Conservation (phyloP, 768 basidiomycete species). For the Baorangia bicolor region DNA sequence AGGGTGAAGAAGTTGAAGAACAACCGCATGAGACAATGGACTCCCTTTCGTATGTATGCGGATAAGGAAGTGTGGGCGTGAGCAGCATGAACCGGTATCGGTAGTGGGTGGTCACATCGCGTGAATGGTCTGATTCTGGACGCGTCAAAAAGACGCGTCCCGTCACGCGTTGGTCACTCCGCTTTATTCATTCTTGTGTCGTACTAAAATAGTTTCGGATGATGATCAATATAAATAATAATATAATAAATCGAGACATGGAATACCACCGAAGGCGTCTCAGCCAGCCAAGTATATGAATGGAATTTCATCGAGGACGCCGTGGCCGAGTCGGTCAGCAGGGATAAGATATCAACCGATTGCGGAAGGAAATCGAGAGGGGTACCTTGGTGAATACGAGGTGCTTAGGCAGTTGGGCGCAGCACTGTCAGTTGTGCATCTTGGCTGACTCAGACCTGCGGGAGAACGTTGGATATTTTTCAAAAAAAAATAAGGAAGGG, state of each 20-base stretch:
- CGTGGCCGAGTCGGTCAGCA: background rate
- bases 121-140: constrained; percentile 18
- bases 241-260: constrained; percentile 13
- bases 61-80: constrained; percentile 20
- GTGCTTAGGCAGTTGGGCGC: too few relatives aligned
- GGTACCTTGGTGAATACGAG: background rate
- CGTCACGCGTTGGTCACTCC: constrained; percentile 25
- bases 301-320: constrained; percentile 16
- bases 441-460: background rate
- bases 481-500: background rate
- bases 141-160: constrained; percentile 26
- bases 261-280: constrained; percentile 17
- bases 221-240: constrained; percentile 3
- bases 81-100: constrained; percentile 8
- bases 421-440: background rate
- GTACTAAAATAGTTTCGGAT: constrained; percentile 6
- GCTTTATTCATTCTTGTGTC: constrained; percentile 15
- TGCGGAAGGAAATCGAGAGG: background rate
- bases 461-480: background rate
- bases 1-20: constrained; percentile 14
- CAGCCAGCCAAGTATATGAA: background rate
- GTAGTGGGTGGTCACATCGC: constrained; percentile 15
- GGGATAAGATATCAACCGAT: constrained; percentile 11
- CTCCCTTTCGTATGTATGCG: constrained; percentile 16
- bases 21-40: constrained; percentile 27